Conservation (phyloP, 441 rosid genomes). For the Kokia cookei region DNA sequence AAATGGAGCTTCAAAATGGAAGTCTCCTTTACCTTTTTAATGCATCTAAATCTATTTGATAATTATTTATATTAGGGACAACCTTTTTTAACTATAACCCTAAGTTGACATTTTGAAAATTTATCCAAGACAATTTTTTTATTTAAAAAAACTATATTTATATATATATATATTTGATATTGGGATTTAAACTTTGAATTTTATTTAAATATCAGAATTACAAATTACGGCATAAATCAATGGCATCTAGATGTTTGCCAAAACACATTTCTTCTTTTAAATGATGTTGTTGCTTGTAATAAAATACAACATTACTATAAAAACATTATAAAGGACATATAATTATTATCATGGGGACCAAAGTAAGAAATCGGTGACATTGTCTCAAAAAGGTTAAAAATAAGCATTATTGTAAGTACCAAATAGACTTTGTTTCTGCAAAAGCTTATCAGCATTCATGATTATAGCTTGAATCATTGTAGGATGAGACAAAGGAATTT, state of each 20-base stretch:
- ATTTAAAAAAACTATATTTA: too few species aligned
- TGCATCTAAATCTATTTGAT: too few species aligned
- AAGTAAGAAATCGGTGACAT: neutral
- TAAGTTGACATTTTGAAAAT: too few species aligned
- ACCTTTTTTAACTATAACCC: too few species aligned
- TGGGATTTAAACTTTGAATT: too few species aligned
- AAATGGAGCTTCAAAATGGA: neutral
- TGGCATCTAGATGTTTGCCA: too few species aligned
- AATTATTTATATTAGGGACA: too few species aligned
- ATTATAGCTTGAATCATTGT: neutral
- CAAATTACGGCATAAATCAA: too few species aligned
- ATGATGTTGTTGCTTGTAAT: neutral
- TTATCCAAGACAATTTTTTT: too few species aligned
- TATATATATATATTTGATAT: too few species aligned
- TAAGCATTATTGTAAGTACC: neutral
- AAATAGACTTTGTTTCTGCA: neutral
- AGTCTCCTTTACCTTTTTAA: neutral
- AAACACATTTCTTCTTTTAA: neutral
- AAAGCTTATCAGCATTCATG: neutral
- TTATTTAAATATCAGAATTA: too few species aligned
- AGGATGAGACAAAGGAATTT: constrained; percentile 1
- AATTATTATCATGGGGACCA: neutral
- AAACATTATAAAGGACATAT: neutral
- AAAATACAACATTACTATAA: neutral
- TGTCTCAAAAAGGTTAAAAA: neutral